Evolutionary conservation across 2,329 filamentous ascomycete species (phyloP), one percentile per base, ranked within the genome.

Genomic region (Colletotrichum sp.): DNA sequence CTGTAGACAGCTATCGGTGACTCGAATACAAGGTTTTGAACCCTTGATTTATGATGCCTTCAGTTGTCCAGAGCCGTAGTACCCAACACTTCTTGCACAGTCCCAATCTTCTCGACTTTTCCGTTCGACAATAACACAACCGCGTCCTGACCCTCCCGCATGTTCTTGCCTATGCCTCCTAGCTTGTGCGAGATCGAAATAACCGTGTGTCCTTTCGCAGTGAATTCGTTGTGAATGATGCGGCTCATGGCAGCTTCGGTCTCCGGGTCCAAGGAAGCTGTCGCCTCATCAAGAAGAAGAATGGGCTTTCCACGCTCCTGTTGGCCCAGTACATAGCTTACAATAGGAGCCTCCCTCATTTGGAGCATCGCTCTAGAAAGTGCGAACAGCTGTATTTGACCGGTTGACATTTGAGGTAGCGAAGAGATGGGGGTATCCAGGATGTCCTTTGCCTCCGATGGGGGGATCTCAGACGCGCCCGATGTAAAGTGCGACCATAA

Each of bases 381-480:
- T 31, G 70, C n/a, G 13, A 73, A 64, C 1, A 73, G 31, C 1
- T 73, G 66, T 2, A 31, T 58, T 6, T 73, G 70, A 5, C 70
- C 70, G 8, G 66, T 51, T 5, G 70, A 73, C 54, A 73, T 70
- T n/a, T 70, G 66, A 6, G 70, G 51, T n/a, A 73, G 18, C 4
- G 58, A 64, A 3, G 59, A 29, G 4, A 73, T 47, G 3, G 47
- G 3, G 2, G 47, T 64, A 3, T 73, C 66, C 6, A 73, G 15
- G 2, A 38, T 36, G 2, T 38, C 9, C 12, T n/a, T 9, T 7
- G 21, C 24, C 21, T 55, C 31, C 11, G 31, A 12, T 2, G 13
- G 11, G 3, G 51, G 8, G 2, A 58, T 31, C 6, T 18, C 18
- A 13, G 66, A 58, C 9, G 27, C 16, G 15, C n/a, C 24, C 4